These are phyloP conservation scores for Narthecium ossifragum DNA, from an alignment of 106 monocot genomes.

Conservation along the genomic window DNA sequence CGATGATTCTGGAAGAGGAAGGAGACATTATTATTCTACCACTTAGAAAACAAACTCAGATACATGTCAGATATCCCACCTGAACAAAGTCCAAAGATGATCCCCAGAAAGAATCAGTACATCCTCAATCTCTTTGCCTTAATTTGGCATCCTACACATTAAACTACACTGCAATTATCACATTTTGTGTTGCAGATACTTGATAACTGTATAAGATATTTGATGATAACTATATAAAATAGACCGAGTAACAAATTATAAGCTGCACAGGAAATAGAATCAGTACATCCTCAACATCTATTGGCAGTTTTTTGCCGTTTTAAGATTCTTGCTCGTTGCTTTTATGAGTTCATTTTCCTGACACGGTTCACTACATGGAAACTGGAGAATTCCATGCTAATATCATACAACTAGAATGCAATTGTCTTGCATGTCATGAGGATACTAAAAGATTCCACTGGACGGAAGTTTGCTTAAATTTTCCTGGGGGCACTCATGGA, in stretches of 20 bases:
- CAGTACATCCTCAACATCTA: not conserved
- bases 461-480: too few relatives aligned
- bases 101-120: slow-evolving; percentile 88
- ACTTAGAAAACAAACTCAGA: not conserved
- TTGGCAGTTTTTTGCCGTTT: not conserved
- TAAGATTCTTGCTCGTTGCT: not conserved
- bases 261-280: not conserved
- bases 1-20: slow-evolving; percentile 59
- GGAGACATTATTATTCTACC: not conserved
- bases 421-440: too few relatives aligned
- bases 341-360: not conserved
- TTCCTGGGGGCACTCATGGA: too few relatives aligned
- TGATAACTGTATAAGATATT: too few relatives aligned
- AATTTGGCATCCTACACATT: slow-evolving; percentile 78
- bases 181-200: not conserved
- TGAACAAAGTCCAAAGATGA: slow-evolving; percentile 95
- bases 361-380: not conserved
- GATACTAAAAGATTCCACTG: too few relatives aligned
- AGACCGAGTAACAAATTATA: not conserved
- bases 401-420: too few relatives aligned
- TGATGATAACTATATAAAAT: not conserved
- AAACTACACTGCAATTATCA: not conserved
- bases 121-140: slow-evolving; percentile 74
- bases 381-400: too few relatives aligned
- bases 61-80: slow-evolving; percentile 29